Conservation (phyloP, 2,329 filamentous ascomycete genomes). For the Thielaviopsis musarum region DNA sequence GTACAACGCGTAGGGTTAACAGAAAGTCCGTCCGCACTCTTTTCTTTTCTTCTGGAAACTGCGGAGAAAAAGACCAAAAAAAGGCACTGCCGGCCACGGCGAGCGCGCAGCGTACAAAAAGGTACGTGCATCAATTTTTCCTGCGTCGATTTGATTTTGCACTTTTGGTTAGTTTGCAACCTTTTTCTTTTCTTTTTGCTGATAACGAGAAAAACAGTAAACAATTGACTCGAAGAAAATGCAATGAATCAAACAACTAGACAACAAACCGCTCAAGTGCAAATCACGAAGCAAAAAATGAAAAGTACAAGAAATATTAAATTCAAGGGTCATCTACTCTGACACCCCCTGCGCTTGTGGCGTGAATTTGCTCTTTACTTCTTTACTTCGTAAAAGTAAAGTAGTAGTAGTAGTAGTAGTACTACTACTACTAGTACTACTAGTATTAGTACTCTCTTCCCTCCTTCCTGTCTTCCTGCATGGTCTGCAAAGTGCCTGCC, state of each 20-base stretch:
- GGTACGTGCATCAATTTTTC: not conserved
- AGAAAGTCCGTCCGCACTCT: not conserved
- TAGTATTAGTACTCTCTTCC: too few relatives aligned
- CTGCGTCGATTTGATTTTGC: not conserved
- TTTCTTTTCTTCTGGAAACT: not conserved
- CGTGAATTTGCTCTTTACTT: not conserved
- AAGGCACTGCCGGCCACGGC: not conserved
- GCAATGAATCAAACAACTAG: not conserved
- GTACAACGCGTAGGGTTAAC: not conserved
- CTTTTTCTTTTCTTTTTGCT: too few relatives aligned
- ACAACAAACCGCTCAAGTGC: not conserved
- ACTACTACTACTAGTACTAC: not conserved
- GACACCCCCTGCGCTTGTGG: not conserved
- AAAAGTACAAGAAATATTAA: not conserved
- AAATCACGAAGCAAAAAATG: not conserved
- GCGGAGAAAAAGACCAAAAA: not conserved
- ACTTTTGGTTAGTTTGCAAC: too few relatives aligned
- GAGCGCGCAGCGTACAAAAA: not conserved
- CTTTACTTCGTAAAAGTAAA: too few relatives aligned
- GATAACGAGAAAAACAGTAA: too few relatives aligned
- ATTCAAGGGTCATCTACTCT: not conserved
- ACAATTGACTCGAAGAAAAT: too few relatives aligned
- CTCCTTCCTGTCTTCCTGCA: not conserved
- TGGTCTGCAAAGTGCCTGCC: too few relatives aligned
- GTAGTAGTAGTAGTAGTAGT: not conserved